A percentile compares a stretch with the other conserved stretches of the same genome.
Conservation (phyloP, 805 yeast species). For the Cyberlindnera nakhonratchasimensis region DNA sequence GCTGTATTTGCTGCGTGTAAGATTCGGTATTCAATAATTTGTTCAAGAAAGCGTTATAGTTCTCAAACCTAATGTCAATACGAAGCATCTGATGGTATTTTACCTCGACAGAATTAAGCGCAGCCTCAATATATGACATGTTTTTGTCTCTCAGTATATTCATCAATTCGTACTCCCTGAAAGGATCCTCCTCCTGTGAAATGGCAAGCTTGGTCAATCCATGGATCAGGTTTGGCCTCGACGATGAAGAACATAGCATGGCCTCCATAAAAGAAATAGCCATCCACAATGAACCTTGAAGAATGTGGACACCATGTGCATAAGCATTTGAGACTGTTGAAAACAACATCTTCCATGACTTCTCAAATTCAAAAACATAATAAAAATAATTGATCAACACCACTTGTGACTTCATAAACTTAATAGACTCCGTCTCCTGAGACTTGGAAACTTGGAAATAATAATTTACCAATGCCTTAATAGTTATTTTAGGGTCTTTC, state of each 20-base stretch:
- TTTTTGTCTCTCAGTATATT: slow-evolving; percentile 20
- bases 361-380: slow-evolving; percentile 16
- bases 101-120: slow-evolving; percentile 3
- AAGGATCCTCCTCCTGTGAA: slow-evolving; percentile 12
- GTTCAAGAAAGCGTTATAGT: slow-evolving; percentile 8
- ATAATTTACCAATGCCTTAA: slow-evolving; percentile 10
- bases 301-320: slow-evolving; percentile 20
- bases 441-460: slow-evolving; percentile 21
- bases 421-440: slow-evolving; percentile 17
- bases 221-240: slow-evolving; percentile 23
- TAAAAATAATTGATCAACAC: slow-evolving; percentile 21
- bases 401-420: slow-evolving; percentile 21
- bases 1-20: background rate
- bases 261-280: slow-evolving; percentile 22
- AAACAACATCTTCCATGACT: slow-evolving; percentile 24
- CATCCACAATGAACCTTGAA: slow-evolving; percentile 22
- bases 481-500: slow-evolving; percentile 2
- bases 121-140: slow-evolving; percentile 14
- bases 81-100: slow-evolving; percentile 10
- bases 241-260: slow-evolving; percentile 13
- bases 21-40: background rate
- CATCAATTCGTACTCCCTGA: slow-evolving; percentile 19
- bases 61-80: slow-evolving; percentile 17
- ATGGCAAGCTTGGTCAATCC: slow-evolving; percentile 7
- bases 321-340: slow-evolving; percentile 24